Conservation (phyloP, 148 eudicot species). For the Rhododendron williamsianum region DNA sequence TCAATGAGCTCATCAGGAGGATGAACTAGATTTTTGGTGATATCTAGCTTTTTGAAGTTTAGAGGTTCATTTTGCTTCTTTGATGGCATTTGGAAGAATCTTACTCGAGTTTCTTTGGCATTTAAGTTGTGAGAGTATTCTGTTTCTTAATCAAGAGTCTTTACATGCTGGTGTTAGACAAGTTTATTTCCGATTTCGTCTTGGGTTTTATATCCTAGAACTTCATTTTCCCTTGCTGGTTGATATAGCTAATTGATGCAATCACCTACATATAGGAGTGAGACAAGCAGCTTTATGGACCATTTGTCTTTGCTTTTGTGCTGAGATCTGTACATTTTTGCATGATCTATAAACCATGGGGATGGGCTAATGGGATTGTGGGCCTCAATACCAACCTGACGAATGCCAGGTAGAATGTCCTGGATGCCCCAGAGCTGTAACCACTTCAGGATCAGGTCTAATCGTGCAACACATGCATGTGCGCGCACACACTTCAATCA, state of each 20-base stretch:
- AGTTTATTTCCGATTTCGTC: not conserved
- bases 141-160: not conserved
- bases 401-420: constrained; percentile 81
- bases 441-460: constrained; percentile 33
- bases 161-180: not conserved
- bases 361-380: constrained; percentile 60
- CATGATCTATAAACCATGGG: constrained; percentile 16
- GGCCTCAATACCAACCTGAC: constrained; percentile 90
- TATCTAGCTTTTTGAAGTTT: not conserved
- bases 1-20: constrained; percentile 70
- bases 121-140: not conserved
- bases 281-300: too few species aligned
- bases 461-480: not conserved
- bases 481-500: too few species aligned
- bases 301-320: not conserved
- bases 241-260: not conserved
- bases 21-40: constrained; percentile 45
- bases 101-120: not conserved
- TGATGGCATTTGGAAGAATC: not conserved
- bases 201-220: not conserved
- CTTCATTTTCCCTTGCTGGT: not conserved
- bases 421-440: constrained; percentile 93
- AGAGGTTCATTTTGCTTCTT: constrained; percentile 1
- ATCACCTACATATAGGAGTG: not conserved
- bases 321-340: not conserved